A percentile compares a stretch with the other conserved stretches of the same genome.
phyloP scores from a whole-genome alignment of 306 rosid species.

The Pterocarpus macrocarpus region DNA sequence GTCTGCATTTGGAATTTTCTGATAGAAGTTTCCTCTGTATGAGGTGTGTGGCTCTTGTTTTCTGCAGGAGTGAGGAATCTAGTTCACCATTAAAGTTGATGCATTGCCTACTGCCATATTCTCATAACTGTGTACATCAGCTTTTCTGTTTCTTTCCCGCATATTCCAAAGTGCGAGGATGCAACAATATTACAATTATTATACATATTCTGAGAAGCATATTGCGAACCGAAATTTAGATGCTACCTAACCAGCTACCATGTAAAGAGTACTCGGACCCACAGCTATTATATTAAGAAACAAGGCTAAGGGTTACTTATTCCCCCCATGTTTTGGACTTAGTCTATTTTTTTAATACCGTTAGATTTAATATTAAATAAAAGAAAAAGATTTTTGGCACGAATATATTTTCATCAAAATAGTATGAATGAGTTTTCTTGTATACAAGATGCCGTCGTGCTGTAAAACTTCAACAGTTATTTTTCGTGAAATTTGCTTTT shows the following conservation, averaged over 20 bases:
- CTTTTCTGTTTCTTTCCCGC: neutral
- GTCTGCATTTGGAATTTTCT: conserved; percentile 30
- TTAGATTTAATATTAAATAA: no score
- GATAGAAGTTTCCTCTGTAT: neutral
- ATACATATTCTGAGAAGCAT: neutral
- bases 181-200: neutral
- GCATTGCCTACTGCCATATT: conserved; percentile 38
- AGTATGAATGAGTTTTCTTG: no score
- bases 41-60: neutral
- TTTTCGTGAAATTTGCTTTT: no score
- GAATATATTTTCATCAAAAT: no score
- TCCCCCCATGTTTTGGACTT: no score
- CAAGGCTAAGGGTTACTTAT: no score
- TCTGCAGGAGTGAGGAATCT: neutral
- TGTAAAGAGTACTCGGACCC: neutral
- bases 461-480: no score
- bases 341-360: no score
- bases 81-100: neutral
- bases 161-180: neutral
- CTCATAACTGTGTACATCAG: neutral
- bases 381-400: no score
- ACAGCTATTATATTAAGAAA: neutral
- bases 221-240: neutral
- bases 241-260: neutral
- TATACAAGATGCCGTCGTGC: no score